Evolutionary conservation across 257 asterid genomes (phyloP).

Genomic region (Solanum lignicaule): DNA sequence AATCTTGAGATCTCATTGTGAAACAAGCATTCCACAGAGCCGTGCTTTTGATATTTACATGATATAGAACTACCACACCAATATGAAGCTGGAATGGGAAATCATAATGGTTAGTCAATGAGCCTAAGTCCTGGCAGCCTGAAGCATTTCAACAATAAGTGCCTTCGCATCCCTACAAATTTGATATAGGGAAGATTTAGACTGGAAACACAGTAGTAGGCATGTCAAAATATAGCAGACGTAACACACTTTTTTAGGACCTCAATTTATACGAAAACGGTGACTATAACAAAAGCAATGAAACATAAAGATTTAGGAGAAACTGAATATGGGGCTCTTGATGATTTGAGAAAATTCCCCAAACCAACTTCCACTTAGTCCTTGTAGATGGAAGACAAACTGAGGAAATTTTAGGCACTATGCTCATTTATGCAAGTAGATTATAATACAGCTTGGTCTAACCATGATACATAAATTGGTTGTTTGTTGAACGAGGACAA

Average conservation of each 20-base stretch:
- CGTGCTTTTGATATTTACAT: not conserved
- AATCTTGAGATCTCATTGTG: not conserved
- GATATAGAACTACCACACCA: not conserved
- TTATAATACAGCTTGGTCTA: not conserved
- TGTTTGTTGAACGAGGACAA: not conserved
- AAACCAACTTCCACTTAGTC: not conserved
- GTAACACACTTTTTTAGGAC: not conserved
- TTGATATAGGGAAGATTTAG: not conserved
- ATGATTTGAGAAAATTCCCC: not conserved
- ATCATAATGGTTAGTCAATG: constrained; percentile 10
- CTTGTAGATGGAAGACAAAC: not conserved
- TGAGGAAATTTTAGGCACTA: not conserved
- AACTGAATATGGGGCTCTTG: not conserved
- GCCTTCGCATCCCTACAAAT: constrained; percentile 68
- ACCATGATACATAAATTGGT: not conserved
- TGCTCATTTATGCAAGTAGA: not conserved
- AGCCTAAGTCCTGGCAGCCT: constrained; percentile 51
- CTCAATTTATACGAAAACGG: not conserved
- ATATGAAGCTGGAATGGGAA: not conserved
- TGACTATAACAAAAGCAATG: not conserved
- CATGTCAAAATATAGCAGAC: not conserved
- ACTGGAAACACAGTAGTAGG: not conserved
- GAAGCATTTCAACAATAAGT: constrained; percentile 83
- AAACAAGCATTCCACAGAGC: not conserved
- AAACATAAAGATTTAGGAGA: not conserved